Base-by-base conservation (phyloP, 2,329 filamentous ascomycete genomes). In the Talaromyces marneffei region DNA sequence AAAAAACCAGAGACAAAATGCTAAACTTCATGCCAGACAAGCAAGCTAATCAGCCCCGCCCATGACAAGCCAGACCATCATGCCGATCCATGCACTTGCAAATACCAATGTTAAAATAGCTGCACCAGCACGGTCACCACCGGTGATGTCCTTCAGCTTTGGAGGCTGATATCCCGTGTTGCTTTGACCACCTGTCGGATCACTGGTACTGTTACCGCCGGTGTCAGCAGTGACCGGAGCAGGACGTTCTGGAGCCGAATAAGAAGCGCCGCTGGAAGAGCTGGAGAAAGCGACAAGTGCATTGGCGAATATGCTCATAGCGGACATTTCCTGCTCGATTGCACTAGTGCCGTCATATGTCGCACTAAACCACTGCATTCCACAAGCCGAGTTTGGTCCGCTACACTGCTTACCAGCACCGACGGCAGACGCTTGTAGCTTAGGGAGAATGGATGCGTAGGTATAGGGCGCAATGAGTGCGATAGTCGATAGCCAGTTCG, bases 401-500 rank as follows among this genome's bases (percentile, higher is more conserved):
- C 74, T 77, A 67, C 84, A 87, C 8, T 79, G 78, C 50, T 76
- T 71, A 0, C 83, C 84, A 2, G 84, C 85, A 1, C 80, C 82
- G 29, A 71, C 66, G 0, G 84, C 86, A 5, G 82, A 83, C 1
- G 78, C 74, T 39, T 77, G 74, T 2, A 88, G 72, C n/a, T 79
- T 77, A 0, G 82, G 78, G 68, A 82, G 77, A 59, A 88, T 77
- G 8, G 70, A 68, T 37, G 80, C 72, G 63, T 75, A 73, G 2
- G 82, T 83, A 66, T 80, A 85, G 0, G 85, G 85, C 0, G 83
- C 85, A 62, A 86, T 75, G 66, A 86, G 82, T 0, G 79, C 80
- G 4, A 83, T 79, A 3, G 80, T 77, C 14, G 82, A 84, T 74
- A 80, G 78, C 80, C 84, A 89, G 40, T 86, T 82, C 0, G 82